These are phyloP conservation scores for Claviceps pazoutovae DNA, from an alignment of 2,329 filamentous ascomycete genomes.

Conservation along the genomic window DNA sequence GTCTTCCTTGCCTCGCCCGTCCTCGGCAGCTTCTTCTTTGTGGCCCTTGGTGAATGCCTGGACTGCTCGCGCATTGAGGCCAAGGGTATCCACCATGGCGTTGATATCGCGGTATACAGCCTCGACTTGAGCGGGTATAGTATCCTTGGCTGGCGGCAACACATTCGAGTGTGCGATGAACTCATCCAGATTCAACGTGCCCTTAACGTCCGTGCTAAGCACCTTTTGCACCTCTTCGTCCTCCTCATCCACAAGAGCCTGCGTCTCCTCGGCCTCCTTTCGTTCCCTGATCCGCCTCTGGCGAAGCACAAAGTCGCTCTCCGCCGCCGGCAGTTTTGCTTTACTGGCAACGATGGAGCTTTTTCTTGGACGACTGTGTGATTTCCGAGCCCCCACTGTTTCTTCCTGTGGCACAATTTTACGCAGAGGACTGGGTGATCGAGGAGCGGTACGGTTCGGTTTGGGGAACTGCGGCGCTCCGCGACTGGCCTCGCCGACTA, in stretches of 20 bases:
- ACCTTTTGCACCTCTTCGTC: slow-evolving; percentile 53
- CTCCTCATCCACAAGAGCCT: slow-evolving; percentile 51
- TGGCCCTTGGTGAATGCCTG: slow-evolving; percentile 55
- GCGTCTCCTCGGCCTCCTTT: slow-evolving; percentile 42
- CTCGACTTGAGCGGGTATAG: slow-evolving; percentile 48
- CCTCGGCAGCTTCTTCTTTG: slow-evolving; percentile 35
- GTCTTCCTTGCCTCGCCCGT: slow-evolving; percentile 48
- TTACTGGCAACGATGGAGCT: slow-evolving; percentile 26
- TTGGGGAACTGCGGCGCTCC: slow-evolving; percentile 41
- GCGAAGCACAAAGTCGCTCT: slow-evolving; percentile 35
- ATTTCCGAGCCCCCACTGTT: slow-evolving; percentile 29
- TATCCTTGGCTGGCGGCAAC: slow-evolving; percentile 38
- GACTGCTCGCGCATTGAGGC: slow-evolving; percentile 64
- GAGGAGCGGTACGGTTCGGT: slow-evolving; percentile 42
- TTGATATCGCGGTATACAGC: slow-evolving; percentile 69
- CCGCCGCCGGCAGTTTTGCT: slow-evolving; percentile 19
- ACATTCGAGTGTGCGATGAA: slow-evolving; percentile 52
- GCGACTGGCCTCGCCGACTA: slow-evolving; percentile 42
- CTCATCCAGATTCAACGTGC: slow-evolving; percentile 48
- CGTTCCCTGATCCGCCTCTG: slow-evolving; percentile 38
- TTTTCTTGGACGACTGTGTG: slow-evolving; percentile 22
- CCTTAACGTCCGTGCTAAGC: slow-evolving; percentile 44
- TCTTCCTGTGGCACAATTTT: slow-evolving; percentile 39
- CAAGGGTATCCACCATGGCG: slow-evolving; percentile 87
- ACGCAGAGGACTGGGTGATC: slow-evolving; percentile 60